phyloP scores from a whole-genome alignment of 495 filamentous ascomycete species.

The Hypoxylon fragiforme region DNA sequence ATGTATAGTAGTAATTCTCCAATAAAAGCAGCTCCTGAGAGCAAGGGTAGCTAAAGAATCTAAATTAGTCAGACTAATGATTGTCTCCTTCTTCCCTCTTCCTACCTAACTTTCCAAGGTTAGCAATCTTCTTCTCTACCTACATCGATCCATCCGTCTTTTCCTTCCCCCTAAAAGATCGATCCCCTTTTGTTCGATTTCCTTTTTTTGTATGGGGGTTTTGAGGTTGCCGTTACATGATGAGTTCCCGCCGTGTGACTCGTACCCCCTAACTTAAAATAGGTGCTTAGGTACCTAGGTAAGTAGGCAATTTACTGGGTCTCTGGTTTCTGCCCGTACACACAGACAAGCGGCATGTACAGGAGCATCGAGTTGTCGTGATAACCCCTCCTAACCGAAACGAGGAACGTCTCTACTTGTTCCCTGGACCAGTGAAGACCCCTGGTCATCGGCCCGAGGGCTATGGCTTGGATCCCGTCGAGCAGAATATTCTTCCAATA shows the following conservation, averaged over 20 bases:
- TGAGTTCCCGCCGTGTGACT: too few relatives aligned
- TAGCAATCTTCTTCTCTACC: background rate
- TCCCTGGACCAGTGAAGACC: conserved; percentile 52
- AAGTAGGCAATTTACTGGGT: background rate
- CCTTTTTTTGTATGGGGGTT: too few relatives aligned
- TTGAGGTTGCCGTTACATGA: too few relatives aligned
- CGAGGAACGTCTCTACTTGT: conserved; percentile 51
- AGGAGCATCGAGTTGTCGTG: conserved; percentile 45
- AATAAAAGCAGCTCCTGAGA: conserved; percentile 30
- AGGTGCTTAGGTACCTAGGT: too few relatives aligned
- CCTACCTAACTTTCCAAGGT: too few relatives aligned
- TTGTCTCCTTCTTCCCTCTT: background rate
- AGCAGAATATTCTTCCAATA: conserved; percentile 60
- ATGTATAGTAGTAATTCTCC: conserved; percentile 27
- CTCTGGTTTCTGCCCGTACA: conserved; percentile 53
- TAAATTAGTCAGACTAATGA: conserved; percentile 26
- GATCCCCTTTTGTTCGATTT: too few relatives aligned
- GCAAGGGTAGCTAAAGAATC: conserved; percentile 30
- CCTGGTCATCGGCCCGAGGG: conserved; percentile 63
- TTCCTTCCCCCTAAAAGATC: too few relatives aligned
- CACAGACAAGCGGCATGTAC: conserved; percentile 56
- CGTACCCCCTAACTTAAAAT: too few relatives aligned
- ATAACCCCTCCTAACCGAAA: conserved; percentile 52
- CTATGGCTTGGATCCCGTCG: conserved; percentile 64
- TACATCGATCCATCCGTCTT: background rate